Evolutionary conservation across 495 filamentous ascomycete species (phyloP).

Genomic region (Podospora pseudocomata): DNA sequence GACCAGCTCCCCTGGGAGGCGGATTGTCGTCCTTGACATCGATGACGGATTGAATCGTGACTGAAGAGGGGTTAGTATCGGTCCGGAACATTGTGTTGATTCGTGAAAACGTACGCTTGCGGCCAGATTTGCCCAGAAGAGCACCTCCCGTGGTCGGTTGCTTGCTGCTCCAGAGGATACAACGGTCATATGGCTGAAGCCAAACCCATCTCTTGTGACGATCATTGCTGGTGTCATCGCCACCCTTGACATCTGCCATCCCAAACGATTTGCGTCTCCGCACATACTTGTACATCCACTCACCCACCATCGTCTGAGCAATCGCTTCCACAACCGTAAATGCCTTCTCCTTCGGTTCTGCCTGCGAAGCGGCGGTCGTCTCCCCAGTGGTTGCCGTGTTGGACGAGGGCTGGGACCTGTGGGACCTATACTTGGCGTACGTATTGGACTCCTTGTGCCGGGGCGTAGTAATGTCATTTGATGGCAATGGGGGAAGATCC

Average conservation of each 20-base stretch:
- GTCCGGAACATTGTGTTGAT: constrained; percentile 9
- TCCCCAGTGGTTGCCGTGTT: constrained; percentile 54
- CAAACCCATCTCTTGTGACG: constrained; percentile 97
- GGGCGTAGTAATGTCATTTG: constrained; percentile 66
- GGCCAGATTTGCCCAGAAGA: constrained; percentile 88
- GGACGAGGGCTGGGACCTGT: constrained; percentile 51
- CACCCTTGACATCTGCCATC: constrained; percentile 60
- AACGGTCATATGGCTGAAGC: constrained; percentile 91
- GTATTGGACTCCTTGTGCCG: constrained; percentile 39
- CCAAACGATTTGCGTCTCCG: constrained; percentile 89
- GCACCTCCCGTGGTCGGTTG: constrained; percentile 86
- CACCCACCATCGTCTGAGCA: constrained; percentile 96
- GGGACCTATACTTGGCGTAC: constrained; percentile 37
- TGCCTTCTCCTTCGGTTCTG: constrained; percentile 56
- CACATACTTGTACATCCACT: constrained; percentile 99
- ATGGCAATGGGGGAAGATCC: constrained; percentile 65
- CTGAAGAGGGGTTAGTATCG: constrained; percentile 46
- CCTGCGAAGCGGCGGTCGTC: constrained; percentile 51
- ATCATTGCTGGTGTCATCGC: constrained; percentile 58
- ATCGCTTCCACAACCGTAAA: constrained; percentile 95
- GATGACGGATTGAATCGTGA: constrained; percentile 90
- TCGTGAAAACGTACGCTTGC: constrained; percentile 70
- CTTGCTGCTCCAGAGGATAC: constrained; percentile 98
- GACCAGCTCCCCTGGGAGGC: constrained; percentile 63
- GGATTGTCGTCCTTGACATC: constrained; percentile 96